phyloP scores from a whole-genome alignment of 805 yeast species.

The Metschnikowia henanensis region DNA sequence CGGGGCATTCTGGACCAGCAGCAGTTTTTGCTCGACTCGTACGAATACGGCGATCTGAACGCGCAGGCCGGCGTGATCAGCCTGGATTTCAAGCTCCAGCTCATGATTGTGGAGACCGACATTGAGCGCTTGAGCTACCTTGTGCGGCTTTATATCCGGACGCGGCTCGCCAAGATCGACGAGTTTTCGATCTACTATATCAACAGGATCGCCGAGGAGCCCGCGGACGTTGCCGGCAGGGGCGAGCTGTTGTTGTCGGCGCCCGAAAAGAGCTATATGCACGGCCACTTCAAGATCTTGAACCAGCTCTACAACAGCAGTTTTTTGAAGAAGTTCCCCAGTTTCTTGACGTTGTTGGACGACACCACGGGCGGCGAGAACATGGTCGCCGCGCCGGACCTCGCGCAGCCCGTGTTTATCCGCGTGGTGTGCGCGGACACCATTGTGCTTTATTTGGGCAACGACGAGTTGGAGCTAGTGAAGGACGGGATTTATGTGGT shows the following conservation, averaged over 20 bases:
- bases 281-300: slow-evolving; percentile 61
- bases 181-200: slow-evolving; percentile 60
- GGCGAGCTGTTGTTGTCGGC: slow-evolving; percentile 41
- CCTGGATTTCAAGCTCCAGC: slow-evolving; percentile 68
- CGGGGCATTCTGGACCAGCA: slow-evolving; percentile 65
- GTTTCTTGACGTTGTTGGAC: slow-evolving; percentile 67
- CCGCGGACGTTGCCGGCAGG: no score
- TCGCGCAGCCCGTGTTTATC: slow-evolving; percentile 76
- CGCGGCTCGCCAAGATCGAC: slow-evolving; percentile 77
- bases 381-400: slow-evolving; percentile 83
- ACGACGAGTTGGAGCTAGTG: slow-evolving; percentile 31
- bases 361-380: slow-evolving; percentile 59
- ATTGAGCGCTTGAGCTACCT: slow-evolving; percentile 83
- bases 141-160: slow-evolving; percentile 76
- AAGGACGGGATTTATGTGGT: slow-evolving; percentile 74
- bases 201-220: slow-evolving; percentile 31
- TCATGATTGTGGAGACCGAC: slow-evolving; percentile 88
- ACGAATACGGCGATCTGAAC: slow-evolving; percentile 66
- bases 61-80: slow-evolving; percentile 21
- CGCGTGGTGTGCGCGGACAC: slow-evolving; percentile 46
- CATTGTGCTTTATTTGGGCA: slow-evolving; percentile 27
- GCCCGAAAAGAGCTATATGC: slow-evolving; percentile 67
- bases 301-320: slow-evolving; percentile 64
- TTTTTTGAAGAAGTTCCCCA: slow-evolving; percentile 69
- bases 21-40: slow-evolving; percentile 72